Conservation (phyloP, 768 basidiomycete species). For the Fibroporia radiculosa region DNA sequence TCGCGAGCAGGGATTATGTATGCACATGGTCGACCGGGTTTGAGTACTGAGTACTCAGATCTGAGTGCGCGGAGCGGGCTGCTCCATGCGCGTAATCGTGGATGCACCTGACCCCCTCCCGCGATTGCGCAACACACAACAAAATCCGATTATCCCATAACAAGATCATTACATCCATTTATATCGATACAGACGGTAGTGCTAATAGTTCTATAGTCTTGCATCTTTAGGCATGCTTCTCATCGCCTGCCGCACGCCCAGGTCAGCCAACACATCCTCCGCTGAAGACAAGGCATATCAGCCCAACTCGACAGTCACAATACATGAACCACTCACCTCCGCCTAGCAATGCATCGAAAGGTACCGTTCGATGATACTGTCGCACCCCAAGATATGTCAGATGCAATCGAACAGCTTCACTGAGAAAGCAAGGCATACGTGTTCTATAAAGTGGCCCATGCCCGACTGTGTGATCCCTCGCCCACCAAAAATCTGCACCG, state of each 20-base stretch:
- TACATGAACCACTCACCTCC: conserved; percentile 36
- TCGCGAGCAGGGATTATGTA: too few species aligned
- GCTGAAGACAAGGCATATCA: conserved; percentile 30
- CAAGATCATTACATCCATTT: too few species aligned
- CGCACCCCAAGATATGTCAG: background rate
- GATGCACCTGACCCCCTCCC: too few species aligned
- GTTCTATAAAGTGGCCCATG: conserved; percentile 73
- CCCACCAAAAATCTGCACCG: conserved; percentile 82
- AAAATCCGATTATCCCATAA: too few species aligned
- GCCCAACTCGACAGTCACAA: background rate
- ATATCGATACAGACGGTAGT: background rate
- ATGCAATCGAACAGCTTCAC: background rate
- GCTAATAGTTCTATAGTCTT: conserved; percentile 34
- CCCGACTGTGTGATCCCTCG: conserved; percentile 82
- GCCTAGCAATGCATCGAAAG: conserved; percentile 66
- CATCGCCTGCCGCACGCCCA: conserved; percentile 78
- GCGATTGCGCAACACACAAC: too few species aligned
- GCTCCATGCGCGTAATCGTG: too few species aligned
- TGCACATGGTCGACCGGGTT: too few species aligned
- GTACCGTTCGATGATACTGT: conserved; percentile 57
- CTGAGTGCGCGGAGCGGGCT: too few species aligned
- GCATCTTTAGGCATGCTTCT: conserved; percentile 65
- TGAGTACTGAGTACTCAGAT: too few species aligned
- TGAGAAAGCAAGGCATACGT: conserved; percentile 36
- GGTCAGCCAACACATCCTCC: conserved; percentile 68